Percentiles rank a stretch among this genome's conserved stretches.
Conservation (phyloP, 768 basidiomycete genomes). For the Termitomyces sp. region DNA sequence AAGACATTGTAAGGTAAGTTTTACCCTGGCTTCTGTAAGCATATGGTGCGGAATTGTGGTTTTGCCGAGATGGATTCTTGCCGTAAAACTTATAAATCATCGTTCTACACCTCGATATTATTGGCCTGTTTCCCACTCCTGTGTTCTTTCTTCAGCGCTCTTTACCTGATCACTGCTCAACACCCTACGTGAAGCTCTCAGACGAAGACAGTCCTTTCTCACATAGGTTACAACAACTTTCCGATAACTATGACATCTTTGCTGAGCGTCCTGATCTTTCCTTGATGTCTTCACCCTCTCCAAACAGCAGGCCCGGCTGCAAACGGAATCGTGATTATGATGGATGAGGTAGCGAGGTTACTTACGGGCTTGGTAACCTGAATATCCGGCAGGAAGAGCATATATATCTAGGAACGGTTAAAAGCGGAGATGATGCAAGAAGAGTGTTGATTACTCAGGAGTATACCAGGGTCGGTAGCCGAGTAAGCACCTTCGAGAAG, state of each 20-base stretch:
- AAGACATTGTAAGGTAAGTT: background rate
- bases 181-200: background rate
- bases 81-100: background rate
- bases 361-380: slow-evolving; percentile 30
- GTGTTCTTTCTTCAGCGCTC: background rate
- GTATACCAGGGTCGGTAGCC: slow-evolving; percentile 26
- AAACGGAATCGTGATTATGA: background rate
- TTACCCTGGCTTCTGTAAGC: background rate
- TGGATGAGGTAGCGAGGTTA: background rate
- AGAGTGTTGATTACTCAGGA: slow-evolving; percentile 22
- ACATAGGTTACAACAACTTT: background rate
- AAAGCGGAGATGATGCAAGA: background rate
- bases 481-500: slow-evolving; percentile 22
- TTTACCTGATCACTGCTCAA: background rate
- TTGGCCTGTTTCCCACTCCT: background rate
- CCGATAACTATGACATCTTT: background rate
- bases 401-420: slow-evolving; percentile 21
- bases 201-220: background rate
- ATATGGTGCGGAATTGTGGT: background rate
- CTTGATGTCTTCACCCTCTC: slow-evolving; percentile 17
- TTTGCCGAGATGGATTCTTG: background rate
- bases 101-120: background rate
- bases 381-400: slow-evolving; percentile 21
- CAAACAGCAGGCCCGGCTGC: slow-evolving; percentile 29
- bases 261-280: background rate